Conservation (phyloP, 495 filamentous ascomycete genomes). For the Aspergillus coremiiformis region DNA sequence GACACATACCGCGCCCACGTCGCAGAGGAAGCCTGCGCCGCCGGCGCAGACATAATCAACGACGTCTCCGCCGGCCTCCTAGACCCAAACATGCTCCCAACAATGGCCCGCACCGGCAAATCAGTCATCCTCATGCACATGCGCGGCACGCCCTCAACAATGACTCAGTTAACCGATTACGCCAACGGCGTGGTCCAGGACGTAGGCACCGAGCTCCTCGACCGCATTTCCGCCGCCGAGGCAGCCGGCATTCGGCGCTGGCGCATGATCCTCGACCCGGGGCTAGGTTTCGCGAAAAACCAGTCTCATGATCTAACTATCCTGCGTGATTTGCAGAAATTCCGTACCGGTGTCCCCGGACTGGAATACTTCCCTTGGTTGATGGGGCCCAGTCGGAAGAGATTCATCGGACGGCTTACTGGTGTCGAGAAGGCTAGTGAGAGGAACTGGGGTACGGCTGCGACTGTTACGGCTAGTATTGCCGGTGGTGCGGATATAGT, state of each 20-base stretch:
- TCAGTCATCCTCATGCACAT: slow-evolving; percentile 92
- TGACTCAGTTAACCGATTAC: slow-evolving; percentile 64
- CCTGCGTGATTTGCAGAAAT: slow-evolving; percentile 53
- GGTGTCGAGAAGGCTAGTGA: slow-evolving; percentile 61
- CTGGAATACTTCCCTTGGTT: slow-evolving; percentile 78
- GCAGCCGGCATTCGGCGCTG: slow-evolving; percentile 77
- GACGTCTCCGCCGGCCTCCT: slow-evolving; percentile 80
- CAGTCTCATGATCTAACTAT: slow-evolving; percentile 74
- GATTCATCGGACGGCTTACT: slow-evolving; percentile 78
- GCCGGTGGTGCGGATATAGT: slow-evolving; percentile 93
- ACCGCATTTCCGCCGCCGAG: slow-evolving; percentile 68
- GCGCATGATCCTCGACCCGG: slow-evolving; percentile 92
- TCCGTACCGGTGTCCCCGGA: slow-evolving; percentile 52
- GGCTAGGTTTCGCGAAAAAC: slow-evolving; percentile 87
- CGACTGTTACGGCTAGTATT: slow-evolving; percentile 78
- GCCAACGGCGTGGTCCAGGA: slow-evolving; percentile 64
- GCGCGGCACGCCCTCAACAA: slow-evolving; percentile 80
- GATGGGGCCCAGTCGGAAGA: slow-evolving; percentile 81
- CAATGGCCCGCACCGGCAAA: slow-evolving; percentile 69
- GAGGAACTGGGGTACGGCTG: slow-evolving; percentile 79
- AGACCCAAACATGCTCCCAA: slow-evolving; percentile 75
- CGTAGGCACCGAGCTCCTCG: slow-evolving; percentile 61
- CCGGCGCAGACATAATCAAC: slow-evolving; percentile 91
- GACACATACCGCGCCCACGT: slow-evolving; percentile 90
- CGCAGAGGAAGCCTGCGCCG: slow-evolving; percentile 68